Base-by-base conservation (phyloP, 2,329 filamentous ascomycete genomes). In the Metarhizium humberi region DNA sequence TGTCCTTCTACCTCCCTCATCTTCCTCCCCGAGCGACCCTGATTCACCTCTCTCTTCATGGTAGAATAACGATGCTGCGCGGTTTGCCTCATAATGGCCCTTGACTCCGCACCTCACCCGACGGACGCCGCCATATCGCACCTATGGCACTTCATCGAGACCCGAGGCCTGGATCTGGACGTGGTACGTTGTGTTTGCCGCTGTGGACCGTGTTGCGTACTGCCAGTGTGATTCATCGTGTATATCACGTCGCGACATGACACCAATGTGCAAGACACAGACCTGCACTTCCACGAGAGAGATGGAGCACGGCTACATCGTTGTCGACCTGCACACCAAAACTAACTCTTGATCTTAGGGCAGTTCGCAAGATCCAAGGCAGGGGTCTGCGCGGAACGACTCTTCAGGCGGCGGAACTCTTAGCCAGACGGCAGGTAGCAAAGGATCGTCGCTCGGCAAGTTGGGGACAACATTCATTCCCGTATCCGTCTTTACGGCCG, bases 381-480 rank as follows among this genome's bases (percentile, higher is more conserved):
- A 68, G 42, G 71, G 71, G 47, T 67, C 71, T 32, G 62, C 61
- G 42, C 67, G 70, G 50, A 62, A 71, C 48, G 69, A 67, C 46
- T 66, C 69, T 4, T 57, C 58, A 1, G 65, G 64, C 5, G 60
- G 57, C 13, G 71, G 71, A 54, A 73, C 71, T 11, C 52, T 73
- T 29, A 73, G 68, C 51, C 64, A 66, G 30, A 51, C 62, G 16
- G 62, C 64, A 18, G 61, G 56, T 46, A 68, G 62, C 56, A 72
- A 73, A 50, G 66, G 66, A 10, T 64, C 70, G 0, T 73, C 71
- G 10, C 57, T 69, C 7, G 57, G 65, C 36, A 71, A 71, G 47
- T 66, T 73, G 5, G 69, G 77, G 42, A 74, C 73, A 60, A 84
- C 81, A 20, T 75, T 84, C 47, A 64, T 81, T 1, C 81, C 81